These are phyloP conservation scores for Taphrina deformans DNA, from an alignment of 1,139 yeast species.

Conservation along the genomic window DNA sequence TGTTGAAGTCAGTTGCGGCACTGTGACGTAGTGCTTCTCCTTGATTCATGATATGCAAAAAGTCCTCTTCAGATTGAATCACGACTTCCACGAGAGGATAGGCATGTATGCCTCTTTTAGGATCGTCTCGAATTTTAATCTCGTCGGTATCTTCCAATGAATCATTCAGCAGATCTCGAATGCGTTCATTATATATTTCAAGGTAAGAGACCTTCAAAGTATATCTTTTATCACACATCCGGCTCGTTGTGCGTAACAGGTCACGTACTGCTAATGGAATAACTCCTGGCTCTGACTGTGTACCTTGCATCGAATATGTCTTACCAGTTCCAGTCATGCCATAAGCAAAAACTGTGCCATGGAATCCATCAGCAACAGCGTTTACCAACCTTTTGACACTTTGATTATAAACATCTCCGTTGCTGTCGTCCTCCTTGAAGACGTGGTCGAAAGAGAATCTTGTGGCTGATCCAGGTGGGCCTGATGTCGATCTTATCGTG, in stretches of 20 bases:
- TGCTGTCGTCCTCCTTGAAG: slow-evolving; percentile 50
- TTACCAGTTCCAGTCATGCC: slow-evolving; percentile 98
- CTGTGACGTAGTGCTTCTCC: slow-evolving; percentile 80
- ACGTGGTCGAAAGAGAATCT: slow-evolving; percentile 74
- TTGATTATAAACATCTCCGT: slow-evolving; percentile 60
- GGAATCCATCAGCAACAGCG: slow-evolving; percentile 72
- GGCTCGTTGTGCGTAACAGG: slow-evolving; percentile 56
- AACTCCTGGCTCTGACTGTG: slow-evolving; percentile 66
- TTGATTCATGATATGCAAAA: slow-evolving; percentile 57
- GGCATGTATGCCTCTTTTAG: slow-evolving; percentile 69
- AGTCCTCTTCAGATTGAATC: slow-evolving; percentile 60
- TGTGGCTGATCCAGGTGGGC: not conserved
- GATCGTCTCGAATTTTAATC: slow-evolving; percentile 73
- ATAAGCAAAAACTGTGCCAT: slow-evolving; percentile 87
- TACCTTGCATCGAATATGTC: slow-evolving; percentile 87
- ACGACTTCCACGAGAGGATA: slow-evolving; percentile 68
- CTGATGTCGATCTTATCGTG: not conserved
- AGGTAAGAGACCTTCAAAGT: slow-evolving; percentile 66
- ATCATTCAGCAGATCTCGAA: slow-evolving; percentile 62
- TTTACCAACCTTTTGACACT: slow-evolving; percentile 64
- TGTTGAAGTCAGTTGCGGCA: slow-evolving; percentile 83
- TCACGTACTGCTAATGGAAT: slow-evolving; percentile 72
- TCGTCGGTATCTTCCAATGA: slow-evolving; percentile 48
- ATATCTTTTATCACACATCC: slow-evolving; percentile 44
- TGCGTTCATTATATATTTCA: slow-evolving; percentile 86